Percentiles rank a stretch among this genome's conserved stretches.
Conservation (phyloP, 2,329 filamentous ascomycete species). For the Pseudogymnoascus sp. region DNA sequence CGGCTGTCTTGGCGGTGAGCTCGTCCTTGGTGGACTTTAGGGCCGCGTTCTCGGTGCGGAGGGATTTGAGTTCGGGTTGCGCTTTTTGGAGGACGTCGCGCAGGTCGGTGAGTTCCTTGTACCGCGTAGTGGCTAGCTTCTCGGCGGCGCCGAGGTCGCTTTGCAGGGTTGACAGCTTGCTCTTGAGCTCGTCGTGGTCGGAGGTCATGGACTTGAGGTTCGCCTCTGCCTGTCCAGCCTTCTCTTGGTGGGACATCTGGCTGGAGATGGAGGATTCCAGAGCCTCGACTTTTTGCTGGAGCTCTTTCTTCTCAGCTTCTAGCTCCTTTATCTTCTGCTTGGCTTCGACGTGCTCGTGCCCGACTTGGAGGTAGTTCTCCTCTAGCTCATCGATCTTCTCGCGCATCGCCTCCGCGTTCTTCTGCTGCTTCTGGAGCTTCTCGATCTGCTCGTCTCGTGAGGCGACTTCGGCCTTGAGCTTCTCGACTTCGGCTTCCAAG, state of each 20-base stretch:
- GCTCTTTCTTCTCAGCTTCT: constrained; percentile 55
- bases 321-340: constrained; percentile 70
- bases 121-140: constrained; percentile 76
- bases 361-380: constrained; percentile 70
- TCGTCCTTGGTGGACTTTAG: constrained; percentile 71
- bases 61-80: constrained; percentile 73
- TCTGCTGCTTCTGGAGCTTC: constrained; percentile 58
- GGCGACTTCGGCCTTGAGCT: constrained; percentile 23
- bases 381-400: constrained; percentile 82
- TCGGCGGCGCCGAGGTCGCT: constrained; percentile 80
- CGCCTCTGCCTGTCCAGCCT: constrained; percentile 22
- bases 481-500: constrained; percentile 23
- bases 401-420: constrained; percentile 67
- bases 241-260: constrained; percentile 18
- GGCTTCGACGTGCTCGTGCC: constrained; percentile 74
- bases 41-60: constrained; percentile 68
- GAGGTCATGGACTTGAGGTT: constrained; percentile 34
- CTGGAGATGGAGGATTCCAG: constrained; percentile 31
- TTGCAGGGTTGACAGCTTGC: constrained; percentile 61
- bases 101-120: constrained; percentile 78
- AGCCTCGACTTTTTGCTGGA: constrained; percentile 56
- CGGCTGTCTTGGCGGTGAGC: constrained; percentile 49
- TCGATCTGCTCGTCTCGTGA: constrained; percentile 58
- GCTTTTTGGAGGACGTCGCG: constrained; percentile 73
- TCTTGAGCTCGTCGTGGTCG: constrained; percentile 60